Evolutionary conservation across 257 asterid species (phyloP).

Genomic region (Gentiana dahurica): DNA sequence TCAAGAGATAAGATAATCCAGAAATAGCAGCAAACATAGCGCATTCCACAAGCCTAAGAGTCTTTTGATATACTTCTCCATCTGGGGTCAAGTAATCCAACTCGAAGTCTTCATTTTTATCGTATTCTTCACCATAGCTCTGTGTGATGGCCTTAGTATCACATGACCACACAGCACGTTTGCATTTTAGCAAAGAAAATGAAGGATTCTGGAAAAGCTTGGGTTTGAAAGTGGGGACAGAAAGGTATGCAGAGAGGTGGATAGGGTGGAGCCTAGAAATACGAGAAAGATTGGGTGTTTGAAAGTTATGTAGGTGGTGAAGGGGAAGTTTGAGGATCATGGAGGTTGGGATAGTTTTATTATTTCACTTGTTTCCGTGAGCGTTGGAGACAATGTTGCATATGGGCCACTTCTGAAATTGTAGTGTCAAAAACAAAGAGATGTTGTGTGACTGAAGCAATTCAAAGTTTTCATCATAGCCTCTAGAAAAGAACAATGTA

Average conservation of each 20-base stretch:
- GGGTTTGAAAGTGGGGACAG: conserved; percentile 10
- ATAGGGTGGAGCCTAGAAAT: conserved; percentile 9
- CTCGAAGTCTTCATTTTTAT: conserved; percentile 20
- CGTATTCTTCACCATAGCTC: conserved; percentile 31
- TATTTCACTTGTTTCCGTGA: too few species aligned
- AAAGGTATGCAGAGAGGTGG: conserved; percentile 2
- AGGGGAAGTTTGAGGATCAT: conserved; percentile 40
- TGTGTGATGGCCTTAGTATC: conserved; percentile 19
- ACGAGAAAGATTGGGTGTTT: conserved; percentile 15
- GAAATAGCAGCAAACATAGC: conserved; percentile 98
- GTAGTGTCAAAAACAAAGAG: too few species aligned
- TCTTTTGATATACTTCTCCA: conserved; percentile 79
- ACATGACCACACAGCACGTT: conserved; percentile 13
- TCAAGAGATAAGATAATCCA: conserved; percentile 81
- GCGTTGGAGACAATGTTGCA: too few species aligned
- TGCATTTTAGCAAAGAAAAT: conserved; percentile 3
- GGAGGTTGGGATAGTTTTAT: background rate
- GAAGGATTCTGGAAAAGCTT: conserved; percentile 9
- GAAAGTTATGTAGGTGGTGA: conserved; percentile 1
- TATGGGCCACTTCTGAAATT: too few species aligned
- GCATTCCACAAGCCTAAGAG: conserved; percentile 79
- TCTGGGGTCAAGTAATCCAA: conserved; percentile 73
- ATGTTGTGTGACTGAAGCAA: too few species aligned
- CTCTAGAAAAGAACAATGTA: too few species aligned
- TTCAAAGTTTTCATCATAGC: too few species aligned